Percentiles rank a stretch among this genome's conserved stretches.
These are phyloP conservation scores for Termitomyces sp. DNA, from an alignment of 768 basidiomycete genomes.

Conservation along the genomic window DNA sequence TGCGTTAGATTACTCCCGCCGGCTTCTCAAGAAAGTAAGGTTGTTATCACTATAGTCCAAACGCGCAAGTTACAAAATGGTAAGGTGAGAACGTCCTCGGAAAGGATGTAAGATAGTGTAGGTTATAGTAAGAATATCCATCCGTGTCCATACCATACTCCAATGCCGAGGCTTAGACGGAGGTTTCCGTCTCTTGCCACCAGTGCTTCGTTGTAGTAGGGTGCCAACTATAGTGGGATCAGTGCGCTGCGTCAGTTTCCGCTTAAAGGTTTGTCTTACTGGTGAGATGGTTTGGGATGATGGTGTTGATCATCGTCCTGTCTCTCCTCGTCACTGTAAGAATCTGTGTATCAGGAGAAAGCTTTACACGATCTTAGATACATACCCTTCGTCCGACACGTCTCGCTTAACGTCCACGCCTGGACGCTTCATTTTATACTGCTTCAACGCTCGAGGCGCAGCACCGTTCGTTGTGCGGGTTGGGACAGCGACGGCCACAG, in stretches of 20 bases:
- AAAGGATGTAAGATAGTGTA: constrained; percentile 7
- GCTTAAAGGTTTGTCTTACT: constrained; percentile 4
- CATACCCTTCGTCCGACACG: background rate
- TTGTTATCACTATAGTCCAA: constrained; percentile 6
- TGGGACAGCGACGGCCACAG: constrained; percentile 4
- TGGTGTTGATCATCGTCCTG: background rate
- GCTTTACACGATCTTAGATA: background rate
- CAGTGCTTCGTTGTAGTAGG: constrained; percentile 3
- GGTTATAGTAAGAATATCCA: constrained; percentile 2
- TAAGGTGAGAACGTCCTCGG: constrained; percentile 7
- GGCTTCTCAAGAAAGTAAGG: constrained; percentile 5
- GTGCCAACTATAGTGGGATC: background rate
- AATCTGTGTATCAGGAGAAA: background rate
- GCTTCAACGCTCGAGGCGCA: constrained; percentile 14
- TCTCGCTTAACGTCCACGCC: background rate
- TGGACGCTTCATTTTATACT: constrained; percentile 19
- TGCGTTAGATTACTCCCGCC: constrained; percentile 3
- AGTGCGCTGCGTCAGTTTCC: background rate
- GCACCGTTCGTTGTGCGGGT: constrained; percentile 3
- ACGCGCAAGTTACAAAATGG: constrained; percentile 4
- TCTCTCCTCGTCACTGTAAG: constrained; percentile 1
- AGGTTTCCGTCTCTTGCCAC: constrained; percentile 2
- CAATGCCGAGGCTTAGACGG: constrained; percentile 9
- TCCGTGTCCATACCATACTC: background rate
- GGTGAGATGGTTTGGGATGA: constrained; percentile 10